Conservation (phyloP, 495 filamentous ascomycete genomes). For the Xylaria grammica region DNA sequence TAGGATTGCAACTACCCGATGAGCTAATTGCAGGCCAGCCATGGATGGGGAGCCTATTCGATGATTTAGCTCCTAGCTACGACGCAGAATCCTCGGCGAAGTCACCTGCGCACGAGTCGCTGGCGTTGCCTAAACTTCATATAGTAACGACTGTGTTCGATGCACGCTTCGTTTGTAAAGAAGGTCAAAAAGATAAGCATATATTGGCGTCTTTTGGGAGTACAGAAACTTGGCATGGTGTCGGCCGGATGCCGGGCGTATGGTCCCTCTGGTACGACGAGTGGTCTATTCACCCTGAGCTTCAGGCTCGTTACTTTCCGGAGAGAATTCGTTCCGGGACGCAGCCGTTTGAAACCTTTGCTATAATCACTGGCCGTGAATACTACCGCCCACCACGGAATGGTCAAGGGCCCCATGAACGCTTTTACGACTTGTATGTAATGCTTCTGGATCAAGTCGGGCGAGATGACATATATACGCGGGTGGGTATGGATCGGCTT, state of each 20-base stretch:
- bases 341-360: constrained; percentile 11
- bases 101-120: not conserved
- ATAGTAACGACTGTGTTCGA: constrained; percentile 8
- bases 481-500: not conserved
- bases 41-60: not conserved
- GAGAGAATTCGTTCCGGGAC: not conserved
- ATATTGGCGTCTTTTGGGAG: not conserved
- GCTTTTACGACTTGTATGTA: not conserved
- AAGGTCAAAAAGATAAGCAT: not conserved
- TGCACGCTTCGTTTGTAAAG: constrained; percentile 4
- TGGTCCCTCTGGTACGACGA: not conserved
- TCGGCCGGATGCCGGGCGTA: not conserved
- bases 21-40: not conserved
- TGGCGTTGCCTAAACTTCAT: not conserved
- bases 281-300: not conserved
- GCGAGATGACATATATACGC: not conserved
- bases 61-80: not conserved
- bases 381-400: not conserved
- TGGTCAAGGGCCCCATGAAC: not conserved
- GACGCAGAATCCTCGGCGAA: not conserved
- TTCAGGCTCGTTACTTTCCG: not conserved
- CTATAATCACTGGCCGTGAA: constrained; percentile 5
- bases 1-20: not conserved
- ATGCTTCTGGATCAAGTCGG: not conserved
- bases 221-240: not conserved